These are phyloP conservation scores for Amesomyces nigricolor DNA, from an alignment of 2,329 filamentous ascomycete species.

Conservation along the genomic window DNA sequence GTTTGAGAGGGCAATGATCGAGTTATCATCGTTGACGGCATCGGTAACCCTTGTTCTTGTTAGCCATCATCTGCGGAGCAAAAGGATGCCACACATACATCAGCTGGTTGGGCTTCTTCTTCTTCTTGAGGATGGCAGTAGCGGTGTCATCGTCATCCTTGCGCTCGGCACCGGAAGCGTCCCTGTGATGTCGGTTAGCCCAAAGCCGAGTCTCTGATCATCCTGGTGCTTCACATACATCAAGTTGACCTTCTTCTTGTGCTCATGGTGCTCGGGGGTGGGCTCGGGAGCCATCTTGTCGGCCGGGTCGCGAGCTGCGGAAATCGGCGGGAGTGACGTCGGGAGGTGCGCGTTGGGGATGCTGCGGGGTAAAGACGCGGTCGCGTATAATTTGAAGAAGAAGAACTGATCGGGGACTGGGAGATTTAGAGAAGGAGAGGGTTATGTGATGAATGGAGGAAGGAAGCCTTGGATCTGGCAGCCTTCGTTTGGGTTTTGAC, in stretches of 20 bases:
- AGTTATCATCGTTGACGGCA: conserved; percentile 99
- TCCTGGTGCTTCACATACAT: conserved; percentile 51
- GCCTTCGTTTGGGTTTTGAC: conserved; percentile 12
- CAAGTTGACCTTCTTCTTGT: conserved; percentile 80
- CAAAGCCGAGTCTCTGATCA: conserved; percentile 4
- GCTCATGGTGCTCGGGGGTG: conserved; percentile 45
- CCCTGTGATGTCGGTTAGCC: conserved; percentile 52
- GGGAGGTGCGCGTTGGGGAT: conserved; percentile 1
- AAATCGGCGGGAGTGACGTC: conserved; percentile 11
- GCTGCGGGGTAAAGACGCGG: background rate
- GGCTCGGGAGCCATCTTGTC: conserved; percentile 67
- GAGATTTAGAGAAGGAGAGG: background rate
- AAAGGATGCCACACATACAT: conserved; percentile 54
- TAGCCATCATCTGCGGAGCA: conserved; percentile 19
- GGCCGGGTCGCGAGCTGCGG: conserved; percentile 14
- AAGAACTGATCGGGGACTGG: background rate
- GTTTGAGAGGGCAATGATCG: conserved; percentile 95
- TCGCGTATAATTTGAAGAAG: conserved; percentile 1
- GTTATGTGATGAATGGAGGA: conserved; percentile 5
- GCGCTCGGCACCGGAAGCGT: conserved; percentile 81
- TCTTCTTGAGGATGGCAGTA: conserved; percentile 98
- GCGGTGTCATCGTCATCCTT: conserved; percentile 85
- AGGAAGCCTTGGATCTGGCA: conserved; percentile 7
- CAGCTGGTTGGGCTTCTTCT: conserved; percentile 99
- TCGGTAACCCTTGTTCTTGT: conserved; percentile 72